Conservation (phyloP, 1,139 yeast genomes). For the Nakaseomyces nivariensis region DNA sequence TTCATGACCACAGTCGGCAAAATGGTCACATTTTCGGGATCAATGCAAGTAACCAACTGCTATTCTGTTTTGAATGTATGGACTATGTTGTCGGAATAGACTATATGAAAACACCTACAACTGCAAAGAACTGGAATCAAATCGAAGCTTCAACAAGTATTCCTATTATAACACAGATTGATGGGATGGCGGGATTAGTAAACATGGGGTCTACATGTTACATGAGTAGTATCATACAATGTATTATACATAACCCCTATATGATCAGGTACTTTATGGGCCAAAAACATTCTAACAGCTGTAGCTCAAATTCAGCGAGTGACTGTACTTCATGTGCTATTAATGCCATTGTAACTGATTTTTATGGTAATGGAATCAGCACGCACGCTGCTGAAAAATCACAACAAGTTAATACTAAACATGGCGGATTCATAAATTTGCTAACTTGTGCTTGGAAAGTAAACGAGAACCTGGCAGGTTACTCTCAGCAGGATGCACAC, state of each 20-base stretch:
- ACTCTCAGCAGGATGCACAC: slow-evolving; percentile 96
- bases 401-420: slow-evolving; percentile 36
- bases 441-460: slow-evolving; percentile 77
- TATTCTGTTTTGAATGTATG: slow-evolving; percentile 71
- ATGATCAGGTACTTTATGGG: slow-evolving; percentile 63
- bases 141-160: slow-evolving; percentile 31
- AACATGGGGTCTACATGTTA: slow-evolving; percentile 96
- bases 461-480: slow-evolving; percentile 79
- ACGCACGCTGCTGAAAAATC: slow-evolving; percentile 3
- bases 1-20: slow-evolving; percentile 48
- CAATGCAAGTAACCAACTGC: slow-evolving; percentile 37
- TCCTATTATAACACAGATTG: slow-evolving; percentile 54
- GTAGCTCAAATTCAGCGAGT: slow-evolving; percentile 21
- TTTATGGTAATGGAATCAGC: slow-evolving; percentile 26
- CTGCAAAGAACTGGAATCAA: slow-evolving; percentile 22
- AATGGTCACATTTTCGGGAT: slow-evolving; percentile 65
- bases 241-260: slow-evolving; percentile 79
- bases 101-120: slow-evolving; percentile 14
- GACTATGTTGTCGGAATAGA: slow-evolving; percentile 52
- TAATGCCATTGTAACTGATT: slow-evolving; percentile 59
- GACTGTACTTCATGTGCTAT: slow-evolving; percentile 74
- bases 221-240: slow-evolving; percentile 83
- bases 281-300: slow-evolving; percentile 21
- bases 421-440: slow-evolving; percentile 31
- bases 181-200: slow-evolving; percentile 78